Percentiles rank a stretch among this genome's conserved stretches.
Evolutionary conservation across 2,329 filamentous ascomycete genomes (phyloP).

Genomic region (Hortaea sp.): DNA sequence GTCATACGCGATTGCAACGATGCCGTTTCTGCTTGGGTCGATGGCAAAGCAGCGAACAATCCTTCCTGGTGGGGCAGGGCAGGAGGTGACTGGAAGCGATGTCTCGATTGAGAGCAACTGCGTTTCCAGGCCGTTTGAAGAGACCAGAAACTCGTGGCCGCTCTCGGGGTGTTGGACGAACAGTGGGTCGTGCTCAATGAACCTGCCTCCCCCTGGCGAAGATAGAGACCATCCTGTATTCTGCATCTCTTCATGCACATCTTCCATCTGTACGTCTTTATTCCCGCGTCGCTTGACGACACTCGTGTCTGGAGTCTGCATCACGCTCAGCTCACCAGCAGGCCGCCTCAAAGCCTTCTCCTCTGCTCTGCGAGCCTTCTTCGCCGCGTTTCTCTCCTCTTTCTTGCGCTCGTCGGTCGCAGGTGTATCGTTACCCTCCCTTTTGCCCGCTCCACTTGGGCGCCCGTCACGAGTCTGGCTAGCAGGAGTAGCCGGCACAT

Average conservation of each 20-base stretch:
- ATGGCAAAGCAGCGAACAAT: slow-evolving; percentile 43
- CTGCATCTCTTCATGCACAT: not conserved
- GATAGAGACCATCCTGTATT: slow-evolving; percentile 37
- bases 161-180: slow-evolving; percentile 40
- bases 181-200: slow-evolving; percentile 46
- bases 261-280: not conserved
- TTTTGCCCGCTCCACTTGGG: too few relatives aligned
- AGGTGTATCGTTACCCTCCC: not conserved
- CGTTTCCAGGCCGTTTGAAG: slow-evolving; percentile 21
- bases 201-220: slow-evolving; percentile 43
- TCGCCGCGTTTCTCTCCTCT: not conserved
- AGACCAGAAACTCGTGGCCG: slow-evolving; percentile 18
- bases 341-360: not conserved
- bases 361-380: not conserved
- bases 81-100: slow-evolving; percentile 67
- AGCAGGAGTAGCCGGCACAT: too few relatives aligned
- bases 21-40: slow-evolving; percentile 40
- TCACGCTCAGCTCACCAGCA: not conserved
- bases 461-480: too few relatives aligned
- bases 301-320: not conserved
- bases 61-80: slow-evolving; percentile 45
- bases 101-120: slow-evolving; percentile 56
- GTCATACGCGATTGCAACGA: slow-evolving; percentile 42
- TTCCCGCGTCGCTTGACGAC: not conserved
- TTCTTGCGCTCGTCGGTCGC: not conserved